These are phyloP conservation scores for Avicennia marina DNA, from an alignment of 257 asterid genomes.

Conservation along the genomic window DNA sequence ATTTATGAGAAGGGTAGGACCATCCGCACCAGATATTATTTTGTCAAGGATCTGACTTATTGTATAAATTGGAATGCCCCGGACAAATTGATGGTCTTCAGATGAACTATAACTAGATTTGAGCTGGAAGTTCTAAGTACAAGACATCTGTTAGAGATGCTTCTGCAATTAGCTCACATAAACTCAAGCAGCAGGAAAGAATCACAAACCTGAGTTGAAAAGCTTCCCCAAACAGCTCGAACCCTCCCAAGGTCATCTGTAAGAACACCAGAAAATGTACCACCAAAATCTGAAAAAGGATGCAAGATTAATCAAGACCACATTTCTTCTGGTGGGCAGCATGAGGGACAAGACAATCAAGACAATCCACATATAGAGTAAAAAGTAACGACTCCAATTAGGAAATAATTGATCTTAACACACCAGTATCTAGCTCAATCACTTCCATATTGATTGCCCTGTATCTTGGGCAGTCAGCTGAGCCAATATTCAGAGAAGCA, in stretches of 20 bases:
- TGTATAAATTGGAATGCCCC: conserved; percentile 80
- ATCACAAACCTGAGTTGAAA: conserved; percentile 87
- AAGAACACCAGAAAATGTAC: conserved; percentile 94
- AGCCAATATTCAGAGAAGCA: conserved; percentile 83
- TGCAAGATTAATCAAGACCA: conserved; percentile 22
- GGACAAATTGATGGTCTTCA: conserved; percentile 94
- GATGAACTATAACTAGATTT: conserved; percentile 76
- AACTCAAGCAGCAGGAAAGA: conserved; percentile 23
- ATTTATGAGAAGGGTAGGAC: conserved; percentile 67
- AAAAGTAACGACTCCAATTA: background rate
- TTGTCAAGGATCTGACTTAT: conserved; percentile 73
- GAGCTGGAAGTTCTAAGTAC: conserved; percentile 50
- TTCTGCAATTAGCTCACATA: conserved; percentile 17
- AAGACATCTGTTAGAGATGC: conserved; percentile 23
- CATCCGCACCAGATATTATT: conserved; percentile 54
- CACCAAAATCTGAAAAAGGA: conserved; percentile 74
- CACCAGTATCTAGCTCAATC: conserved; percentile 96
- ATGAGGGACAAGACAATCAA: conserved; percentile 11
- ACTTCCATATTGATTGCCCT: conserved; percentile 99
- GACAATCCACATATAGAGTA: conserved; percentile 5
- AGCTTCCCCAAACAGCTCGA: conserved; percentile 97
- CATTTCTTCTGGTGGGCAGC: conserved; percentile 4
- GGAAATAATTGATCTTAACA: background rate
- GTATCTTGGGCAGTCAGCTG: conserved; percentile 93
- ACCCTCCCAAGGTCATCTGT: conserved; percentile 95